phyloP scores from a whole-genome alignment of 331 rosid species.

The Pyracantha coccinea region DNA sequence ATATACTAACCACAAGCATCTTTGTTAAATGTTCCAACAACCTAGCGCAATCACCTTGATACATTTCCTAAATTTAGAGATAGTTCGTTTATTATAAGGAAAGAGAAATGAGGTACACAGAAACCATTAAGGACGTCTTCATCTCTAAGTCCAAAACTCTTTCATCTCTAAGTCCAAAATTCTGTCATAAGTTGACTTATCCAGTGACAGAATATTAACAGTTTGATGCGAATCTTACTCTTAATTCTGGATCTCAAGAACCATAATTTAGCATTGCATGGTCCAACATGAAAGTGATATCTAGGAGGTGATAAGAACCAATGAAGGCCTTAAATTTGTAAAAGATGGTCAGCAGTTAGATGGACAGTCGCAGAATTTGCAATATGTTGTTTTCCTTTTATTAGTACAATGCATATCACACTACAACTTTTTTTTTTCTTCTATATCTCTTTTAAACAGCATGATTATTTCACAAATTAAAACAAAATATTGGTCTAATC shows the following conservation, averaged over 20 bases:
- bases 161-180: not conserved
- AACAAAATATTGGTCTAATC: not conserved
- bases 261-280: not conserved
- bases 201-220: not conserved
- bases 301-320: not conserved
- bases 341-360: not conserved
- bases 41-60: not conserved
- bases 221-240: not conserved
- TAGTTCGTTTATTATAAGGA: not conserved
- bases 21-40: not conserved
- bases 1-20: not conserved
- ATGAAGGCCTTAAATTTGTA: not conserved
- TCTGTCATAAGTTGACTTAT: not conserved
- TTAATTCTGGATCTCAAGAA: not conserved
- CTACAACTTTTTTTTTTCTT: not conserved
- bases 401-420: not conserved
- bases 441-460: not conserved
- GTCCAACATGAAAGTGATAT: not conserved
- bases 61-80: not conserved
- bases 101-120: not conserved
- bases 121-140: not conserved
- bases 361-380: not conserved
- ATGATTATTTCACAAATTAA: not conserved
- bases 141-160: not conserved
- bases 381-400: not conserved